phyloP scores from a whole-genome alignment of 1,284 basidiomycete genomes.

The Cutaneotrichosporon cutaneum region DNA sequence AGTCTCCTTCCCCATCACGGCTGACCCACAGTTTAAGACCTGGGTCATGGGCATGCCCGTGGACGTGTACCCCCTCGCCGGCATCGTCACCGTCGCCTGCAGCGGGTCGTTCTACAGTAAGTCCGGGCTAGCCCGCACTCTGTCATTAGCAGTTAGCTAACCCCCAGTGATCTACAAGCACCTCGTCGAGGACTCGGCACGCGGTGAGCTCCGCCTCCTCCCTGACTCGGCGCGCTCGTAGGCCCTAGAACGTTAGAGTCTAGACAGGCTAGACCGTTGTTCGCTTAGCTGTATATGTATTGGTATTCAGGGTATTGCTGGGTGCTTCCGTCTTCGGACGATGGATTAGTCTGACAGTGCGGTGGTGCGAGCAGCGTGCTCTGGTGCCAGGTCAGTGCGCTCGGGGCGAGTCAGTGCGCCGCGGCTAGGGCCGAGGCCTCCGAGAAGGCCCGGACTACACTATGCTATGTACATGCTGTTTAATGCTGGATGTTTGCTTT shows the following conservation, averaged over 20 bases:
- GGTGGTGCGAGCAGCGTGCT: neutral
- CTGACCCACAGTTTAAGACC: neutral
- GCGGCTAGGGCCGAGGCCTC: neutral
- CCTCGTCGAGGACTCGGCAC: slow-evolving; percentile 6
- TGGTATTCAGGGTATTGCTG: neutral
- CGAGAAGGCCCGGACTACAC: too few species aligned
- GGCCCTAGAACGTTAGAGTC: neutral
- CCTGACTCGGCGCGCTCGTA: neutral
- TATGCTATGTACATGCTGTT: neutral
- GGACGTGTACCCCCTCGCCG: slow-evolving; percentile 13
- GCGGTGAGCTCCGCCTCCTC: slow-evolving; percentile 11
- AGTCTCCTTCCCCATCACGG: neutral
- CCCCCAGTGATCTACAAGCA: slow-evolving; percentile 11
- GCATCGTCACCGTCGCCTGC: slow-evolving; percentile 5
- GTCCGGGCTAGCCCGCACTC: neutral
- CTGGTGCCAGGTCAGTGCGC: too few species aligned
- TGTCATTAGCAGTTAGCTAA: too few species aligned
- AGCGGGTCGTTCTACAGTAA: slow-evolving; percentile 5
- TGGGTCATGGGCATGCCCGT: slow-evolving; percentile 10
- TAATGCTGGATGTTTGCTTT: too few species aligned
- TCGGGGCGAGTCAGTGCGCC: neutral
- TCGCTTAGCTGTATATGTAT: slow-evolving; percentile 6
- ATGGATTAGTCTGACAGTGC: neutral
- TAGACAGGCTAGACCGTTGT: neutral
- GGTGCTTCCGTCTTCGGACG: neutral